Conservation (phyloP, 305 asterid species). For the Fraxinus baroniana region DNA sequence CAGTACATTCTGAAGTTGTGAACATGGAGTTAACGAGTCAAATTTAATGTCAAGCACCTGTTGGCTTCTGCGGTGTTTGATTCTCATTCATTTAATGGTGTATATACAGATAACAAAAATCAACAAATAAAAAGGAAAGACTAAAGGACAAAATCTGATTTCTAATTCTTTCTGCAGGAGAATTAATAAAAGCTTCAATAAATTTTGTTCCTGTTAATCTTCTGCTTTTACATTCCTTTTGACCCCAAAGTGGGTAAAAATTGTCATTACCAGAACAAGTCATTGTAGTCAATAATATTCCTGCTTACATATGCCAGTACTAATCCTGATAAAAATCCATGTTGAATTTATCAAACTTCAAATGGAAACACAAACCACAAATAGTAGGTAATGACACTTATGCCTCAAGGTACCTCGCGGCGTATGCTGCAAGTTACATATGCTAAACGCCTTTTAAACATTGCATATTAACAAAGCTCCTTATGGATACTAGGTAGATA, state of each 20-base stretch:
- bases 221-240: not conserved
- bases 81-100: not conserved
- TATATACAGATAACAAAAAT: not conserved
- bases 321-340: not conserved
- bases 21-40: not conserved
- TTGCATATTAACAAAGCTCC: not conserved
- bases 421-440: not conserved
- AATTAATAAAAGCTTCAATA: not conserved
- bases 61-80: not conserved
- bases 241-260: not conserved
- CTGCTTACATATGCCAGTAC: not conserved
- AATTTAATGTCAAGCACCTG: not conserved
- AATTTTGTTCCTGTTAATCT: not conserved
- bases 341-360: not conserved
- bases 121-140: not conserved
- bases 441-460: not conserved
- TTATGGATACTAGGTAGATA: conserved; percentile 18
- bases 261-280: not conserved
- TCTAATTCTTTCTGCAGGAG: not conserved
- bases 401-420: not conserved
- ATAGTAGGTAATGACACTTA: not conserved
- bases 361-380: not conserved
- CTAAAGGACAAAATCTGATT: not conserved
- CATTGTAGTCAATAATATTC: not conserved
- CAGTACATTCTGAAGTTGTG: not conserved